phyloP scores from a whole-genome alignment of 2,329 filamentous ascomycete genomes.

The Amylocarpus encephaloides region DNA sequence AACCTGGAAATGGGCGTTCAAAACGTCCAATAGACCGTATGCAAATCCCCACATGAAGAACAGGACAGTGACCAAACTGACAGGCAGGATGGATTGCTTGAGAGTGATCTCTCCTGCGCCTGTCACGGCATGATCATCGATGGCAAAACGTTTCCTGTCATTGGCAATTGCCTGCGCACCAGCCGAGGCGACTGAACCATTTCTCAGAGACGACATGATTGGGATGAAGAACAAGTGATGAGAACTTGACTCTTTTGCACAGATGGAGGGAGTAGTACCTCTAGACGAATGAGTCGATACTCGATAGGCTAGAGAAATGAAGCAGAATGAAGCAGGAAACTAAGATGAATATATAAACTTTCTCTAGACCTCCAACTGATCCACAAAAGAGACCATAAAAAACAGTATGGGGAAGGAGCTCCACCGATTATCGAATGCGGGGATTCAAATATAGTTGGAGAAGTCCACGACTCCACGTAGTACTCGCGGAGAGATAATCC shows the following conservation, averaged over 20 bases:
- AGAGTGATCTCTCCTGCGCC: conserved; percentile 55
- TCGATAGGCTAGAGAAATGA: neutral
- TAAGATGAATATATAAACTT: neutral
- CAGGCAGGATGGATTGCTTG: conserved; percentile 53
- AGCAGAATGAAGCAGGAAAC: neutral
- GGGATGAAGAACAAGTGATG: neutral
- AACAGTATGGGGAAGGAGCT: neutral
- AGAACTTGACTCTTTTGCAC: neutral
- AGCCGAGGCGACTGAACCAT: neutral
- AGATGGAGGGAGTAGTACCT: neutral
- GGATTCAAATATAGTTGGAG: neutral
- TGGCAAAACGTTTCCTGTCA: conserved; percentile 41
- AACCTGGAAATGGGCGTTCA: conserved; percentile 54
- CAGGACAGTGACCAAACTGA: conserved; percentile 57
- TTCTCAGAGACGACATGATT: neutral
- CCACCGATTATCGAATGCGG: neutral
- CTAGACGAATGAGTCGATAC: neutral
- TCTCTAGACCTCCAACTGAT: neutral
- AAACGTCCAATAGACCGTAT: conserved; percentile 75
- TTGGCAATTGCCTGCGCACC: neutral
- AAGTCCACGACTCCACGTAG: neutral
- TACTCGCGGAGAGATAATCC: too few species aligned
- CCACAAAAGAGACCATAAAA: neutral
- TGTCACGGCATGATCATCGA: conserved; percentile 63
- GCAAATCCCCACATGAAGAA: conserved; percentile 88